Evolutionary conservation across 306 rosid genomes (phyloP), one percentile per base, ranked within the genome.

Genomic region (Pterocarpus santalinus): DNA sequence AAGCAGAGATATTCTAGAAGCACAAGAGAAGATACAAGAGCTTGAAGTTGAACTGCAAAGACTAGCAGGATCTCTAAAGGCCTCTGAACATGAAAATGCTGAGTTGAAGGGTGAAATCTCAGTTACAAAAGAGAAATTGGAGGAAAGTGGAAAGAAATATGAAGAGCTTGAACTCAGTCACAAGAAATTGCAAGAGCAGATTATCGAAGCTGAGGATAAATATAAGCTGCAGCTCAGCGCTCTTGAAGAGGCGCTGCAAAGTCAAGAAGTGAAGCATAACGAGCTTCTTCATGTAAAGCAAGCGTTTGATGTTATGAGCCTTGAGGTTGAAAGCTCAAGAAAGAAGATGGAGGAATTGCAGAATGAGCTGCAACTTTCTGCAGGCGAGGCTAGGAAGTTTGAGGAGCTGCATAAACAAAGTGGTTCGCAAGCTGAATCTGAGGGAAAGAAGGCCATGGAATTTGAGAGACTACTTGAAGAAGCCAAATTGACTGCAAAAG

Each of bases 351-450:
- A 82, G 81, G 97, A 90, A 60, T 83, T 92, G 83, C 92, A 93
- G 89, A 79, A 85, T 13, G 86, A 88, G 76, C 88, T 93, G 80
- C 77, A 89, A 81, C 65, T 52, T 75, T 91, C 93, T 69, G 88
- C 65, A 5, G 87, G 70, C 0, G 99, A 93, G 86, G 89, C 82
- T 0, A 80, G 62, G 58, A 95, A 90, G 85, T 93, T 88, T 34
- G 98, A 93, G 88, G 94, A 93, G 83, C 91, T 95, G 73, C 99
- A 93, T 79, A 87, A 89, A 90, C 79, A 90, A 88, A 95, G 97
- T 81, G 91, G 98, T 36, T 87, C 78, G 1, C 94, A 87, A 14
- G 98, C 97, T 9, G 99, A 95, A 76, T 82, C 93, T 7, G 97
- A 88, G 86, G 85, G 85, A 44, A 88, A 85, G 84, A 90, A 79